These are phyloP conservation scores for Alternaria sp. DNA, from an alignment of 2,329 filamentous ascomycete species.

Conservation along the genomic window DNA sequence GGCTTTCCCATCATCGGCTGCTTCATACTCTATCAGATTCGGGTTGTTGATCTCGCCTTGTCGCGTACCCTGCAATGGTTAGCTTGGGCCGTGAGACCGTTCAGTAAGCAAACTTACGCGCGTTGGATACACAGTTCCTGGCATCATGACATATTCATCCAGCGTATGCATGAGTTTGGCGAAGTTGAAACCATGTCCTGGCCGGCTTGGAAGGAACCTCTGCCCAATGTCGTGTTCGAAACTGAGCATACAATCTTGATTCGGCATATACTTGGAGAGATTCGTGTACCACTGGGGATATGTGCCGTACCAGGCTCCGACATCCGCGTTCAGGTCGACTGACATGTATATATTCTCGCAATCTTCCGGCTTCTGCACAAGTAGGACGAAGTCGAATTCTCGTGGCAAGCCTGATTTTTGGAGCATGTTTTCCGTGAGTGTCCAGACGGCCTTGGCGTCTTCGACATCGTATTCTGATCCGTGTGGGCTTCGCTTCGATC, in stretches of 20 bases:
- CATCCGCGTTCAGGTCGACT: constrained; percentile 52
- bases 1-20: constrained; percentile 5
- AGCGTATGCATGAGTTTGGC: constrained; percentile 48
- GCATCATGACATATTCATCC: constrained; percentile 55
- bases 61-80: constrained; percentile 10
- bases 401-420: constrained; percentile 58
- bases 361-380: constrained; percentile 54
- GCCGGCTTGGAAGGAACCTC: constrained; percentile 48
- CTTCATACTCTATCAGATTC: neutral
- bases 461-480: constrained; percentile 50
- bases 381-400: constrained; percentile 59
- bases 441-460: constrained; percentile 57
- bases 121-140: constrained; percentile 50
- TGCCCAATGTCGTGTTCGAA: constrained; percentile 54
- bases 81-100: neutral
- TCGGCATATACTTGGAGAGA: constrained; percentile 48
- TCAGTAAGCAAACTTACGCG: constrained; percentile 15
- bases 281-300: constrained; percentile 52
- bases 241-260: constrained; percentile 46
- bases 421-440: constrained; percentile 57
- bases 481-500: constrained; percentile 47
- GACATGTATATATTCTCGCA: constrained; percentile 49
- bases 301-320: constrained; percentile 50
- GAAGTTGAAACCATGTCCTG: constrained; percentile 54
- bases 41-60: constrained; percentile 2